Base-by-base conservation (phyloP, 345 rosid genomes). In the Hypericum androsaemum region DNA sequence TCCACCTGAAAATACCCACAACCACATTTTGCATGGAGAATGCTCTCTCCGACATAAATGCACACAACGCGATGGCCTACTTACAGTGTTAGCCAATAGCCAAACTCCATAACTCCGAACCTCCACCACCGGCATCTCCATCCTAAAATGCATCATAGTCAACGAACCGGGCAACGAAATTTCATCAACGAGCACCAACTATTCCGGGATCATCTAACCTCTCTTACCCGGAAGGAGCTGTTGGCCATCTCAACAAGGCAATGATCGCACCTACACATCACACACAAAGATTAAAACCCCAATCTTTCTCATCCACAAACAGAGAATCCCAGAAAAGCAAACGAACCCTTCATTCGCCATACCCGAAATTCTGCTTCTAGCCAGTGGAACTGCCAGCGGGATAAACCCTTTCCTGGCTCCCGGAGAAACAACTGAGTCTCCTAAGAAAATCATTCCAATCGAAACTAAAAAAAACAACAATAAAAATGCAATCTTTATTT, bases 231-330 rank as follows among this genome's bases (percentile, higher is more conserved):
- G 64, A 35, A 6, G 69, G 69, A 12, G 69, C 56, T 8, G 60
- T 65, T 47, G 69, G 69, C 69, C 69, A 65, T 54, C 69, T 65
- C 46, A 65, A 45, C 43, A 58, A 52, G 7, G 64, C 69, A 59
- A 54, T 65, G 2, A 59, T 40, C 52, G 50, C 32, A 65, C 39
- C 65, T 39, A 38, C 10, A 10, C 13, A 38, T n/a, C 10, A 10
- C 28, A 47, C 45, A 56, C 6, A 51, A 51, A 3, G 6, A 52
- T 59, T 32, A 57, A 42, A 32, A 41, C 50, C 42, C 22, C 8
- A 46, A 28, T 13, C 17, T 46, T 13, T 46, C 14, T 12, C 12
- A 50, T 41, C n/a, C 51, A 43, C 38, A 8, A 53, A n/a, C 14
- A 47, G 12, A 37, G 12, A 42, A 57, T 4, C 35, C 52, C 54